Evolutionary conservation across 2,329 filamentous ascomycete species (phyloP), one percentile per base, ranked within the genome.

Genomic region (Botrytis aclada): DNA sequence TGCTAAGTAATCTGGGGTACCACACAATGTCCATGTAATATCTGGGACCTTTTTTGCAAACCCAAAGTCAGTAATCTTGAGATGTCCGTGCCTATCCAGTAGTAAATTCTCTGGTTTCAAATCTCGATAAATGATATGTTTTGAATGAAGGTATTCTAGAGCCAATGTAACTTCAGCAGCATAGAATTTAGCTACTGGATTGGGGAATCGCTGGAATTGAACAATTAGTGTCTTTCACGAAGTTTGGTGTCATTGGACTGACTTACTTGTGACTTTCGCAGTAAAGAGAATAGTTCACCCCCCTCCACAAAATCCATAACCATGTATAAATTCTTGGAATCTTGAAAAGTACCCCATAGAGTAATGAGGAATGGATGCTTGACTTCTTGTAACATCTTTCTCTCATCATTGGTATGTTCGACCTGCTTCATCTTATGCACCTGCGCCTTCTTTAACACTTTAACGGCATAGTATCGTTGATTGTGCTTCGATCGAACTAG

Each of bases 401-500:
- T 89, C 85, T 99, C 96, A 83, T 99, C 96, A 81, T 99, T 99
- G 77, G 96, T 99, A 84, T 99, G 96, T 84, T 99, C 96, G 74
- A 99, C 94, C 84, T 99, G 96, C 88, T 99, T 99, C 96, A 99
- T 98, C 86, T 97, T 97, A 83, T 99, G 94, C 71, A 99, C 95
- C 84, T 99, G 96, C 66, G 91, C 91, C 88, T 99, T 99, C 83
- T 99, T 99, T 83, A 99, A 85, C 77, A 99, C 96, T 85, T 99
- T 99, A 84, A 99, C 92, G 63, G 96, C 96, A 84, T 99, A 99
- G 86, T 95, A 99, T 75, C 96, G 91, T 84, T 97, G 93, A 83
- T 99, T 99, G 85, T 99, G 96, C 83, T 95, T 96, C 77, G 95
- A 98, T 84, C 98, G 96, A 70, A 98, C 96, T 74, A 99, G 86